Conservation (phyloP, 1,284 basidiomycete species). For the Puccinia coronata region DNA sequence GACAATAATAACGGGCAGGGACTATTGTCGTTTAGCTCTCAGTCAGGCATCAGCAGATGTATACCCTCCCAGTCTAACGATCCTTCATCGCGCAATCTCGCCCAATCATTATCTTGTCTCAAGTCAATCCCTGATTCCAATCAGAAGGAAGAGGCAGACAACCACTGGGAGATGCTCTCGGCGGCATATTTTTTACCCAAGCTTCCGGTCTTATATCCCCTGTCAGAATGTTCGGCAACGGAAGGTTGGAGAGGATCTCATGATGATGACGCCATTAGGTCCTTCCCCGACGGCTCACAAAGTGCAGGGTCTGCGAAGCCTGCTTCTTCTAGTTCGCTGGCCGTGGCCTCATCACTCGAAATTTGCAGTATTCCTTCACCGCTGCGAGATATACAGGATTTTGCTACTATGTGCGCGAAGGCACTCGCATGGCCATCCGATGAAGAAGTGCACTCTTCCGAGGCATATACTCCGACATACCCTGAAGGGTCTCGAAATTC, state of each 20-base stretch:
- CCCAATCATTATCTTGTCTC: slow-evolving; percentile 7
- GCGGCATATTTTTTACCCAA: background rate
- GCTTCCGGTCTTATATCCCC: background rate
- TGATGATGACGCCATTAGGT: background rate
- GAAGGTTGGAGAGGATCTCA: background rate
- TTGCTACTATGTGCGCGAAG: no score
- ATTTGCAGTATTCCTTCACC: background rate
- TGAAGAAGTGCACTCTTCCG: background rate
- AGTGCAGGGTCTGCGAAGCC: background rate
- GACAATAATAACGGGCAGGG: background rate
- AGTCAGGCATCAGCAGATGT: background rate
- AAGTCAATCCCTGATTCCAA: background rate
- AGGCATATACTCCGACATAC: background rate
- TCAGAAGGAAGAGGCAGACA: background rate
- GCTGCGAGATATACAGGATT: background rate
- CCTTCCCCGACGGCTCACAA: background rate
- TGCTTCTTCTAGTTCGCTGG: background rate
- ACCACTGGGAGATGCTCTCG: background rate
- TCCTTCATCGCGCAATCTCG: background rate
- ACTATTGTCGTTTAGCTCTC: background rate
- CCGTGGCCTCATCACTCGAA: background rate
- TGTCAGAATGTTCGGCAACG: background rate
- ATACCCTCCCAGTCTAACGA: background rate
- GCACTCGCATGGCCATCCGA: no score
- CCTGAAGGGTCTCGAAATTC: slow-evolving; percentile 16